Base-by-base conservation (phyloP, 306 rosid species). In the Sindora glabra region DNA sequence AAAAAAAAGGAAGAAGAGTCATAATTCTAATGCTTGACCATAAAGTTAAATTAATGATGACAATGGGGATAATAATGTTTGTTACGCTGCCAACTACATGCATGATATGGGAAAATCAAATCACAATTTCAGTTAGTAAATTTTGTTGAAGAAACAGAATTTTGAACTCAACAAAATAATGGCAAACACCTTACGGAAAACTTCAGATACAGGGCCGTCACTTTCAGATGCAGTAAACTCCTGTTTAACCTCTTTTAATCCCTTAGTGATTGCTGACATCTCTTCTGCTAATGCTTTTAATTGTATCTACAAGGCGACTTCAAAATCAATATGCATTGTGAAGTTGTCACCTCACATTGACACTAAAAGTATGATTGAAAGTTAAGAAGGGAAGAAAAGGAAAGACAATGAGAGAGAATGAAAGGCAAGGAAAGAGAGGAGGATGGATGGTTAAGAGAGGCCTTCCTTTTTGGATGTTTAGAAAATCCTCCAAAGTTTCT, bases 211-310 rank as follows among this genome's bases (percentile, higher is more conserved):
- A 25, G 94, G 94, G 59, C 99, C 97, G 65, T 94, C 99, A 65
- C 68, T 89, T 84, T 75, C 95, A 40, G 94, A 94, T 33, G 89
- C 95, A 26, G 62, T 81, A 64, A 86, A 76, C 79, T 94, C 99
- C 74, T 82, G 95, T 77, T 75, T 89, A 75, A 94, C 89, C 80
- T 89, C 89, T 73, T 86, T 89, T 65, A 94, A 65, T 48, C 99
- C 99, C 74, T 82, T 94, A 54, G 74, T 84, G 71, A 94, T 82
- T 54, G 97, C 95, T 76, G 83, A 90, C 99, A 94, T 94, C 82
- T 94, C 99, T 82, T 94, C 97, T 38, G 99, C 97, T 77, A 94
- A 84, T 62, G 97, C 81, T 77, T 94, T 94, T 83, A 94, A 81
- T 94, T 89, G 99, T 77, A 94, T 89, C 99, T 94, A 86, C 68